A percentile compares a stretch with the other conserved stretches of the same genome.
Conservation (phyloP, 345 rosid genomes). For the Clarkia xantiana region DNA sequence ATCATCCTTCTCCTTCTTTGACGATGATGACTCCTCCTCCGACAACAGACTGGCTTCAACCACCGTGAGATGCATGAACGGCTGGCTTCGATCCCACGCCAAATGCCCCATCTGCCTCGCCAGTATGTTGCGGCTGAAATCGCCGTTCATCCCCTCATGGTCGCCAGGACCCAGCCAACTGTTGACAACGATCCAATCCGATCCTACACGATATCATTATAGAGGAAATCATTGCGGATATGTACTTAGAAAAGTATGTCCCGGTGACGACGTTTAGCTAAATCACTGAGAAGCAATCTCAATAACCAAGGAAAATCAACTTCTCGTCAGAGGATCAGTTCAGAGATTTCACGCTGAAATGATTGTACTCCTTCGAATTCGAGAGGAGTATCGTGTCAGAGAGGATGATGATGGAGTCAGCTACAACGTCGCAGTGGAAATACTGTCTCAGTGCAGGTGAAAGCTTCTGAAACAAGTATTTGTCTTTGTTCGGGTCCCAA, state of each 20-base stretch:
- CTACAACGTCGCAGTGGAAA: slow-evolving; percentile 73
- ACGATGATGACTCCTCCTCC: too few species aligned
- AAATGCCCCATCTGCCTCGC: slow-evolving; percentile 88
- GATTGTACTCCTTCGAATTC: slow-evolving; percentile 73
- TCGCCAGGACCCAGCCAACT: slow-evolving; percentile 72
- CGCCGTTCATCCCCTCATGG: slow-evolving; percentile 79
- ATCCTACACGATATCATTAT: slow-evolving; percentile 16
- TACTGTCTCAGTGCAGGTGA: slow-evolving; percentile 54
- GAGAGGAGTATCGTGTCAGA: slow-evolving; percentile 61
- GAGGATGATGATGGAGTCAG: slow-evolving; percentile 51
- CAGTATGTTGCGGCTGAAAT: slow-evolving; percentile 39
- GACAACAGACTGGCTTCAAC: too few species aligned
- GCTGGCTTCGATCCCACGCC: slow-evolving; percentile 82
- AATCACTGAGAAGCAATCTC: slow-evolving; percentile 45
- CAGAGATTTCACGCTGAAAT: slow-evolving; percentile 31
- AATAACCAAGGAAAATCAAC: slow-evolving; percentile 16
- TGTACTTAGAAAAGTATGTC: background rate
- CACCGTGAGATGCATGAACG: slow-evolving; percentile 82
- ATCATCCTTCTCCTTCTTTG: too few species aligned
- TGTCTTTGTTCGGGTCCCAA: slow-evolving; percentile 67
- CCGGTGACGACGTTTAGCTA: slow-evolving; percentile 18
- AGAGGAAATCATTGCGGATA: slow-evolving; percentile 11
- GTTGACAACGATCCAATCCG: slow-evolving; percentile 44
- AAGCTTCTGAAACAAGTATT: slow-evolving; percentile 62
- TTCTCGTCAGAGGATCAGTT: slow-evolving; percentile 31